These are phyloP conservation scores for Dipodascopsis tothii DNA, from an alignment of 805 yeast species.

Conservation along the genomic window DNA sequence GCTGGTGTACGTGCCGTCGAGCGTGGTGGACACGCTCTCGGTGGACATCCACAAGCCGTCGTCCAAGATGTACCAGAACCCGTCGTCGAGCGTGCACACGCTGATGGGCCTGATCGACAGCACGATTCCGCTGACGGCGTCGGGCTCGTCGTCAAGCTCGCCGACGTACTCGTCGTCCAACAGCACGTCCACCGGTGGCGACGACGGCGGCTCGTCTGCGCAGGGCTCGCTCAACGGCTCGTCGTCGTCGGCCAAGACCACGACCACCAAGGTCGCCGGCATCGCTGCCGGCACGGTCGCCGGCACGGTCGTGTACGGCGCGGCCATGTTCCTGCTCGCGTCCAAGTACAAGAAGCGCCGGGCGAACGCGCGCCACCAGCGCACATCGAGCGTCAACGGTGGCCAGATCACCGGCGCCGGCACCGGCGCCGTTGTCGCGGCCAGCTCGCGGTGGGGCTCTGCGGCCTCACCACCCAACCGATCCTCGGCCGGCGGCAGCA, in stretches of 20 bases:
- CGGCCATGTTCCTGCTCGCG: slow-evolving; percentile 49
- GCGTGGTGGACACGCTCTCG: slow-evolving; percentile 44
- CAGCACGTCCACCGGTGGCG: slow-evolving; percentile 4
- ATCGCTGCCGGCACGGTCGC: slow-evolving; percentile 75
- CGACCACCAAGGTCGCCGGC: slow-evolving; percentile 52
- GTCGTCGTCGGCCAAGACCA: slow-evolving; percentile 19
- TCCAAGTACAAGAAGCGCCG: slow-evolving; percentile 38
- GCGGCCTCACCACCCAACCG: no score
- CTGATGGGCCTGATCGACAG: slow-evolving; percentile 68
- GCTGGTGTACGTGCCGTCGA: slow-evolving; percentile 68
- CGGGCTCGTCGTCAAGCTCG: slow-evolving; percentile 6
- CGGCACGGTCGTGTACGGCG: slow-evolving; percentile 63
- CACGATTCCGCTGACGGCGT: slow-evolving; percentile 28
- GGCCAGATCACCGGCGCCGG: no score
- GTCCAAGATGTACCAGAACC: slow-evolving; percentile 57
- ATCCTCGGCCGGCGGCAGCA: no score
- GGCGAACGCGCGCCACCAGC: slow-evolving; percentile 7
- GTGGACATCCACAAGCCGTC: slow-evolving; percentile 41
- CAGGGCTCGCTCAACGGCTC: slow-evolving; percentile 32
- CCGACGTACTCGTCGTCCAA: slow-evolving; percentile 3
- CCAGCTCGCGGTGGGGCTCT: no score
- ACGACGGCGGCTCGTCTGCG: slow-evolving; percentile 19
- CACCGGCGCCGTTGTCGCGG: no score
- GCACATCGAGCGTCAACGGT: no score
- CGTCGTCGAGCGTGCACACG: slow-evolving; percentile 46